phyloP scores from a whole-genome alignment of 2,329 filamentous ascomycete species.

The Metarhizium robertsii region DNA sequence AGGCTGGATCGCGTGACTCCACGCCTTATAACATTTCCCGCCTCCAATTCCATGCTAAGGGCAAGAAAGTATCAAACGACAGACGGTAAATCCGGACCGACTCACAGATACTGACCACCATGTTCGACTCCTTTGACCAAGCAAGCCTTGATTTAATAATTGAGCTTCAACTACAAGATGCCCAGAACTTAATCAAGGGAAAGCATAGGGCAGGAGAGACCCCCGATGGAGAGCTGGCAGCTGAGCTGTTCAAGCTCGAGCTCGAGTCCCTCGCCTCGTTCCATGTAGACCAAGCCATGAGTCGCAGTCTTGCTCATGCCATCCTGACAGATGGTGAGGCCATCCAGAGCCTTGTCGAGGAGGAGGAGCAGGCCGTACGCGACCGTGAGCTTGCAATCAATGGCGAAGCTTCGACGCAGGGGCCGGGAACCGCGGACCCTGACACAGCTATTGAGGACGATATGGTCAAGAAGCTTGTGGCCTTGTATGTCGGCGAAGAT shows the following conservation, averaged over 20 bases:
- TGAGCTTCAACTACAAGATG: slow-evolving; percentile 12
- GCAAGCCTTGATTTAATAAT: slow-evolving; percentile 11
- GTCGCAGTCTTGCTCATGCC: slow-evolving; percentile 11
- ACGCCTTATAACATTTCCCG: too few species aligned
- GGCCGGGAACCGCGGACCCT: not conserved
- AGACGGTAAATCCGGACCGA: too few species aligned
- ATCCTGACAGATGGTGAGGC: slow-evolving; percentile 6
- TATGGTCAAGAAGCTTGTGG: not conserved
- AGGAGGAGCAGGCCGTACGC: too few species aligned
- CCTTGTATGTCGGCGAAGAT: not conserved
- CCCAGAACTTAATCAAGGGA: slow-evolving; percentile 6
- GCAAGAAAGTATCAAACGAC: too few species aligned
- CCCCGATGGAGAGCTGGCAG: slow-evolving; percentile 7
- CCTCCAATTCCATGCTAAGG: too few species aligned
- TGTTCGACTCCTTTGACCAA: slow-evolving; percentile 2
- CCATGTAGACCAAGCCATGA: slow-evolving; percentile 8
- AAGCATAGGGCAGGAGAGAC: slow-evolving; percentile 3
- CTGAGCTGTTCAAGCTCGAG: slow-evolving; percentile 8
- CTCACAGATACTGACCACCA: not conserved
- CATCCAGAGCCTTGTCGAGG: not conserved
- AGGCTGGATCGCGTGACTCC: too few species aligned
- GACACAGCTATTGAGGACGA: not conserved
- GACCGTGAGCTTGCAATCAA: too few species aligned
- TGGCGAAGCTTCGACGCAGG: too few species aligned
- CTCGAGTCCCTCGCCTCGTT: slow-evolving; percentile 4